These are phyloP conservation scores for Sarcodon aspratus DNA, from an alignment of 768 basidiomycete genomes.

Conservation along the genomic window DNA sequence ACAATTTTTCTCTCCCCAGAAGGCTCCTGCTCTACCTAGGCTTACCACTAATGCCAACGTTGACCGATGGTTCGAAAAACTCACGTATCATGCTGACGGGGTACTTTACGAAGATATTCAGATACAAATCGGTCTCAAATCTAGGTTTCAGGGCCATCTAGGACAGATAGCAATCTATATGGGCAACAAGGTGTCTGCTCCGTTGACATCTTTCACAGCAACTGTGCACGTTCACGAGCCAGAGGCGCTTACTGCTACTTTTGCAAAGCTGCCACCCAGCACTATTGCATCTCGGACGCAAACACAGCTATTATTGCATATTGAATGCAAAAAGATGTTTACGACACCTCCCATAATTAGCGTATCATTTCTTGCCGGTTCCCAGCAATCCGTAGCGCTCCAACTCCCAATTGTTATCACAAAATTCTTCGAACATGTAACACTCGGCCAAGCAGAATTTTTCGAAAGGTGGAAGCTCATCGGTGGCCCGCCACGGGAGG, in stretches of 20 bases:
- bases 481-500: constrained; percentile 89
- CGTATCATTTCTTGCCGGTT: constrained; percentile 87
- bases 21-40: constrained; percentile 28
- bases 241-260: constrained; percentile 68
- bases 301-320: constrained; percentile 84
- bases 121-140: constrained; percentile 93
- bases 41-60: constrained; percentile 60
- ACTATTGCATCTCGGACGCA: constrained; percentile 76
- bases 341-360: constrained; percentile 64
- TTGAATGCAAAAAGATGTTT: constrained; percentile 92
- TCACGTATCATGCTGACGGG: constrained; percentile 73
- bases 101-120: constrained; percentile 93
- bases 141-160: constrained; percentile 88
- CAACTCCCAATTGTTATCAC: constrained; percentile 79
- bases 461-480: constrained; percentile 98
- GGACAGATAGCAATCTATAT: constrained; percentile 92
- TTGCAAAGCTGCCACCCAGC: constrained; percentile 85
- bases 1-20: constrained; percentile 3
- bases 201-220: constrained; percentile 88
- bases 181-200: constrained; percentile 85
- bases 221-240: constrained; percentile 63
- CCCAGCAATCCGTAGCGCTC: constrained; percentile 77
- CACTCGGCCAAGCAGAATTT: constrained; percentile 74
- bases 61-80: constrained; percentile 83
- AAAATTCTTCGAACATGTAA: constrained; percentile 92